Evolutionary conservation across 768 basidiomycete species (phyloP).

Genomic region (Agaricus blazei): DNA sequence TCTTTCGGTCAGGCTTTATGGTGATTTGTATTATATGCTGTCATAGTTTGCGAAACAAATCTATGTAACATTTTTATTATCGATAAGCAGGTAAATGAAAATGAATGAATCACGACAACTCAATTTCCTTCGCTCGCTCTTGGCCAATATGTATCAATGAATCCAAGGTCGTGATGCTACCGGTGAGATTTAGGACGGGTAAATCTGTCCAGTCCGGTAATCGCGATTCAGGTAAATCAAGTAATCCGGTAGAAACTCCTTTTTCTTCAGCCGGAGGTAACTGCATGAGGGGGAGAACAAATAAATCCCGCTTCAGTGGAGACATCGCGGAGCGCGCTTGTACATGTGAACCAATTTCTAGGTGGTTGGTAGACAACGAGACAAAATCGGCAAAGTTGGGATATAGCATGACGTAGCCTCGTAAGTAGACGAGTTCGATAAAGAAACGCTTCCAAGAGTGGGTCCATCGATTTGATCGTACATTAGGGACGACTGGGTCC

Average conservation of each 20-base stretch:
- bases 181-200: constrained; percentile 69
- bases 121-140: constrained; percentile 26
- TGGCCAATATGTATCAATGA: constrained; percentile 27
- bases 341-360: constrained; percentile 82
- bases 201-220: constrained; percentile 51
- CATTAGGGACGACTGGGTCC: constrained; percentile 56
- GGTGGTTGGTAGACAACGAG: constrained; percentile 86
- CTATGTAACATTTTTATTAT: neutral
- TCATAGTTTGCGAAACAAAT: neutral
- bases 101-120: constrained; percentile 19
- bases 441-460: constrained; percentile 88
- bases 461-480: constrained; percentile 79
- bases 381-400: constrained; percentile 71
- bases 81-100: neutral
- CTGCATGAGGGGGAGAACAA: constrained; percentile 66
- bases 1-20: neutral
- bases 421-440: constrained; percentile 78
- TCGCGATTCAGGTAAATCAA: constrained; percentile 52
- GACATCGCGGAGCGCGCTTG: constrained; percentile 62
- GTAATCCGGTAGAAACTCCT: constrained; percentile 25
- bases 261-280: constrained; percentile 20
- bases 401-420: constrained; percentile 86
- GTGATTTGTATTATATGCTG: neutral
- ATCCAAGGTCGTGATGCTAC: constrained; percentile 34
- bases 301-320: constrained; percentile 55